phyloP scores from a whole-genome alignment of 2,329 filamentous ascomycete genomes.

The Verticillium zaregamsianum region DNA sequence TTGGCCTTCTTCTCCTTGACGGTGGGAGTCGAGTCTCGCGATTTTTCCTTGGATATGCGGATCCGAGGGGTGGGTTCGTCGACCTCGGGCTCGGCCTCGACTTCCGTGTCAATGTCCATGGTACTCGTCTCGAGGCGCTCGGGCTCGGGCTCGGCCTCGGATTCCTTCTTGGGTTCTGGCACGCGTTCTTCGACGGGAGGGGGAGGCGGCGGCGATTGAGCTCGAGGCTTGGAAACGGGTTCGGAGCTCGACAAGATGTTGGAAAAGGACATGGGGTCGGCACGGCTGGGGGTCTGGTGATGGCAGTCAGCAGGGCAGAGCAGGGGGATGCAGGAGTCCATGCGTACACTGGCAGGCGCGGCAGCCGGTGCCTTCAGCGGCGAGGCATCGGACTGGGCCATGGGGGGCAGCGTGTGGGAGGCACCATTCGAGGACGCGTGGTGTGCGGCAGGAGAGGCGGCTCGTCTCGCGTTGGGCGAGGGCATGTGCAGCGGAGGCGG shows the following conservation, averaged over 20 bases:
- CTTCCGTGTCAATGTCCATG: conserved; percentile 14
- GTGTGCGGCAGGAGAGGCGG: conserved; percentile 28
- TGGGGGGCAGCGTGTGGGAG: conserved; percentile 27
- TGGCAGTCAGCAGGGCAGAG: conserved; percentile 5
- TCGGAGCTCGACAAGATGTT: conserved; percentile 85
- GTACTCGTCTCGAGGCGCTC: conserved; percentile 29
- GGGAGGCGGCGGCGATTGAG: conserved; percentile 31
- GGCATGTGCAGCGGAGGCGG: conserved; percentile 33
- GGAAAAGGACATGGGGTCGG: conserved; percentile 92
- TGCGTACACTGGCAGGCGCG: conserved; percentile 31
- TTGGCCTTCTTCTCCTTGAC: conserved; percentile 17
- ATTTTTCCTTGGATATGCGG: conserved; percentile 7
- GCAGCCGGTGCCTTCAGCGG: conserved; percentile 32
- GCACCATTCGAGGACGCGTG: conserved; percentile 36
- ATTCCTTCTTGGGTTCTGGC: conserved; percentile 12
- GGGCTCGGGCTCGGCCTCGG: conserved; percentile 15
- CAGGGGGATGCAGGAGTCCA: background rate
- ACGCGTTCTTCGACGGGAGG: conserved; percentile 9
- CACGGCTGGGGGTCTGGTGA: conserved; percentile 43
- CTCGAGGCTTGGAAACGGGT: conserved; percentile 46
- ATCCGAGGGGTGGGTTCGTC: conserved; percentile 1
- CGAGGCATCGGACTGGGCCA: conserved; percentile 35
- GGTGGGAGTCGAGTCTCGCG: conserved; percentile 8
- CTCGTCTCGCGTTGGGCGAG: conserved; percentile 45
- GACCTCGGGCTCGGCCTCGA: conserved; percentile 7